Evolutionary conservation across 2,329 filamentous ascomycete genomes (phyloP).

Genomic region (Stemphylium lycopersici): DNA sequence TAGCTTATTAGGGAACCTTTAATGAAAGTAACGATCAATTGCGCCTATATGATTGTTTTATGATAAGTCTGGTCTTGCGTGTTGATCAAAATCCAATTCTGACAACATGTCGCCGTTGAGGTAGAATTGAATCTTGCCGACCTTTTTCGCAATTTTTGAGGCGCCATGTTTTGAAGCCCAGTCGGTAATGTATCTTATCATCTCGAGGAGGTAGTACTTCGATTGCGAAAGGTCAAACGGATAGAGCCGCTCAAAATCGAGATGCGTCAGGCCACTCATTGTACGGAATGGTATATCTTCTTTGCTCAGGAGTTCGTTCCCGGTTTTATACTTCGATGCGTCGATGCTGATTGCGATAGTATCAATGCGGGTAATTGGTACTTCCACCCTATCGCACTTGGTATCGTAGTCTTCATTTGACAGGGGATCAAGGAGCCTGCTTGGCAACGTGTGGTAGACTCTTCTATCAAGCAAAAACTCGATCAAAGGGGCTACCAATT

Average conservation of each 20-base stretch:
- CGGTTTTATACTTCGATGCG: conserved; percentile 3
- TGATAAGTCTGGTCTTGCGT: no score
- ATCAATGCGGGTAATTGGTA: neutral
- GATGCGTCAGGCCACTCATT: conserved; percentile 15
- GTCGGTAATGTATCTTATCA: neutral
- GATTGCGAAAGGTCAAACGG: neutral
- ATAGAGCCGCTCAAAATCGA: conserved; percentile 18
- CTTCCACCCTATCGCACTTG: neutral
- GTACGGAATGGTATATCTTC: conserved; percentile 17
- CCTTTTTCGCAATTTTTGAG: neutral
- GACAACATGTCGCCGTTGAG: no score
- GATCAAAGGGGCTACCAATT: no score
- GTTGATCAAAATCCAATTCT: no score
- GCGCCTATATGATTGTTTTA: no score
- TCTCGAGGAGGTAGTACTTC: neutral
- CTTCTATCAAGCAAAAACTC: no score
- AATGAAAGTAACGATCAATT: no score
- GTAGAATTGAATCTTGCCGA: no score
- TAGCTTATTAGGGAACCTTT: no score
- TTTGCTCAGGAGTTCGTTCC: conserved; percentile 8
- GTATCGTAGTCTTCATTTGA: no score
- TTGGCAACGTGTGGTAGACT: no score
- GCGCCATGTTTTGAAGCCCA: neutral
- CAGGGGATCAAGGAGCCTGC: no score
- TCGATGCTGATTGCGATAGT: conserved; percentile 14